Evolutionary conservation across 2,329 filamentous ascomycete species (phyloP).

Genomic region (Elsinoe necatrix): DNA sequence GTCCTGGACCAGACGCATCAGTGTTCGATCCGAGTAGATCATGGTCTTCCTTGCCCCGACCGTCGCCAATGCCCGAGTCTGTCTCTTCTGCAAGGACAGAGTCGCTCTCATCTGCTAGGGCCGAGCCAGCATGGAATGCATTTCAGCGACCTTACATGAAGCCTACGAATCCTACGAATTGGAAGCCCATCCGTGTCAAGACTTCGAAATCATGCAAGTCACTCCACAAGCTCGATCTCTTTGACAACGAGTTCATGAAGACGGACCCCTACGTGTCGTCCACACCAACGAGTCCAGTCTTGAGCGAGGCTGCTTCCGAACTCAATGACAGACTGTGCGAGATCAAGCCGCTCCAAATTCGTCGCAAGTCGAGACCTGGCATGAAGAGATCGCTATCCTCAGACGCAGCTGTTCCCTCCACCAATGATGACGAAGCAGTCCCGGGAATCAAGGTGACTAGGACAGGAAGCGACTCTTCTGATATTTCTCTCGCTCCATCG

Average conservation of each 20-base stretch:
- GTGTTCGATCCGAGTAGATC: slow-evolving; percentile 5
- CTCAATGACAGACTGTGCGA: slow-evolving; percentile 18
- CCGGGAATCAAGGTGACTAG: slow-evolving; percentile 11
- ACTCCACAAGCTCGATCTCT: slow-evolving; percentile 21
- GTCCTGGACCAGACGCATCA: slow-evolving; percentile 14
- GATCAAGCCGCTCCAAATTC: slow-evolving; percentile 14
- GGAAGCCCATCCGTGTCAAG: slow-evolving; percentile 14
- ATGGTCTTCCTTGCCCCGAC: slow-evolving; percentile 6
- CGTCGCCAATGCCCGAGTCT: background rate
- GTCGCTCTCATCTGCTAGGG: background rate
- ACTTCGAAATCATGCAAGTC: slow-evolving; percentile 17
- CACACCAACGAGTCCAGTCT: slow-evolving; percentile 34
- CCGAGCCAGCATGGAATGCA: background rate
- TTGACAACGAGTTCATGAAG: slow-evolving; percentile 22
- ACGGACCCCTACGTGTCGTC: slow-evolving; percentile 16
- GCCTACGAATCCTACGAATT: slow-evolving; percentile 2
- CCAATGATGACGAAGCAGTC: background rate
- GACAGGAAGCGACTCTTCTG: background rate
- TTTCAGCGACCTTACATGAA: slow-evolving; percentile 11
- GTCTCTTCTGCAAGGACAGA: slow-evolving; percentile 4
- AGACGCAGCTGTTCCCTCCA: background rate
- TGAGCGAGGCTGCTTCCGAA: slow-evolving; percentile 40
- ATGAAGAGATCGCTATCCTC: slow-evolving; percentile 3
- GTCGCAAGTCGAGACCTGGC: slow-evolving; percentile 7
- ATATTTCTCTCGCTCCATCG: background rate